A percentile compares a stretch with the other conserved stretches of the same genome.
These are phyloP conservation scores for Wickerhamiella allomyrinae DNA, from an alignment of 805 yeast species.

Conservation along the genomic window DNA sequence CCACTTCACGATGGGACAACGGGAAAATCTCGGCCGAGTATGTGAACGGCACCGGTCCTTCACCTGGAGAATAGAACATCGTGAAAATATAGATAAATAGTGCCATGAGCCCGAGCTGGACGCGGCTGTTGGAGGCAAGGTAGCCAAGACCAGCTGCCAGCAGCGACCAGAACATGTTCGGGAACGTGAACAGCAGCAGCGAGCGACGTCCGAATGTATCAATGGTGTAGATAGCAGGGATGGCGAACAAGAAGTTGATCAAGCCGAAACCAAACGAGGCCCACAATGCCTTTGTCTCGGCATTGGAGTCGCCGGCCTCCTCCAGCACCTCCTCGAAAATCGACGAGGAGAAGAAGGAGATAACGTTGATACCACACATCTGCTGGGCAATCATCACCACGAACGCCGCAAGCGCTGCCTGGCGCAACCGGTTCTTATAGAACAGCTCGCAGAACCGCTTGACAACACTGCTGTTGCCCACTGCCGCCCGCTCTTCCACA, in stretches of 20 bases:
- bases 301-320: slow-evolving; percentile 23
- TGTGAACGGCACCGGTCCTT: slow-evolving; percentile 83
- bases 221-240: slow-evolving; percentile 68
- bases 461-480: slow-evolving; percentile 27
- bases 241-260: slow-evolving; percentile 65
- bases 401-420: slow-evolving; percentile 67
- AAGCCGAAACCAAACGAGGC: slow-evolving; percentile 82
- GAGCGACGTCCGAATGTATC: slow-evolving; percentile 62
- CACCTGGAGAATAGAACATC: slow-evolving; percentile 64
- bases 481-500: slow-evolving; percentile 30
- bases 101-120: slow-evolving; percentile 49
- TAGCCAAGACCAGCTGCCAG: slow-evolving; percentile 45
- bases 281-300: slow-evolving; percentile 45
- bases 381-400: slow-evolving; percentile 83
- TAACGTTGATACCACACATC: slow-evolving; percentile 79
- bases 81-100: slow-evolving; percentile 62
- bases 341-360: slow-evolving; percentile 70
- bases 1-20: slow-evolving; percentile 13
- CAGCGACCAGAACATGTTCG: slow-evolving; percentile 41
- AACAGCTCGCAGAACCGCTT: slow-evolving; percentile 10
- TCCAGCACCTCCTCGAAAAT: slow-evolving; percentile 37
- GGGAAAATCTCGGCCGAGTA: slow-evolving; percentile 56
- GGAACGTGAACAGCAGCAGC: slow-evolving; percentile 42
- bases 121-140: slow-evolving; percentile 39
- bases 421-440: slow-evolving; percentile 44